phyloP scores from a whole-genome alignment of 768 basidiomycete genomes.

The Kwoniella shandongensis region DNA sequence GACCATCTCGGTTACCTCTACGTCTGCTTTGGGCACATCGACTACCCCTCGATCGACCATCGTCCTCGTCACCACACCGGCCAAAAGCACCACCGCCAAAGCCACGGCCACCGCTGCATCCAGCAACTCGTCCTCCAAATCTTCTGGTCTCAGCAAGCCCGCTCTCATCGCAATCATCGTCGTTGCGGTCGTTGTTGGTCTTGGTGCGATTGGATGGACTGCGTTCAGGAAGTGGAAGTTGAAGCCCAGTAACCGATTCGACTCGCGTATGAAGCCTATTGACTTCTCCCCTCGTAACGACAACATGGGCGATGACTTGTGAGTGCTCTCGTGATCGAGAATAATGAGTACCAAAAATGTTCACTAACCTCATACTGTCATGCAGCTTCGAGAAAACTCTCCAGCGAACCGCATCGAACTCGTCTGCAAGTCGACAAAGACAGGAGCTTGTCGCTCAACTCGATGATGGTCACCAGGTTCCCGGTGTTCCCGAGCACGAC shows the following conservation, averaged over 20 bases:
- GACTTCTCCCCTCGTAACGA: slow-evolving; percentile 47
- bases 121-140: slow-evolving; percentile 16
- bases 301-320: slow-evolving; percentile 39
- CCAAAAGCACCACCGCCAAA: slow-evolving; percentile 10
- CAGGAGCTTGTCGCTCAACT: slow-evolving; percentile 45
- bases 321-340: slow-evolving; percentile 11
- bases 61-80: slow-evolving; percentile 19
- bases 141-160: slow-evolving; percentile 37
- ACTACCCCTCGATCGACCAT: slow-evolving; percentile 13
- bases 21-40: slow-evolving; percentile 3
- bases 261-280: slow-evolving; percentile 46
- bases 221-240: slow-evolving; percentile 50
- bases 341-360: not conserved
- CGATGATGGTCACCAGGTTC: slow-evolving; percentile 31
- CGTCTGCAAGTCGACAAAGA: slow-evolving; percentile 42
- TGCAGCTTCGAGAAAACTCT: slow-evolving; percentile 47
- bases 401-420: slow-evolving; percentile 36
- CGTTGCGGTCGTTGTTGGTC: slow-evolving; percentile 43
- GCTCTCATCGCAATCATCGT: slow-evolving; percentile 49
- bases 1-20: slow-evolving; percentile 4
- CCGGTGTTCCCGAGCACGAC: slow-evolving; percentile 50
- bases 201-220: slow-evolving; percentile 40
- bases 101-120: slow-evolving; percentile 22
- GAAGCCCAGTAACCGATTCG: slow-evolving; percentile 44
- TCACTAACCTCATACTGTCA: slow-evolving; percentile 5